Evolutionary conservation across 768 basidiomycete species (phyloP).

Genomic region (Trametes cingulata): DNA sequence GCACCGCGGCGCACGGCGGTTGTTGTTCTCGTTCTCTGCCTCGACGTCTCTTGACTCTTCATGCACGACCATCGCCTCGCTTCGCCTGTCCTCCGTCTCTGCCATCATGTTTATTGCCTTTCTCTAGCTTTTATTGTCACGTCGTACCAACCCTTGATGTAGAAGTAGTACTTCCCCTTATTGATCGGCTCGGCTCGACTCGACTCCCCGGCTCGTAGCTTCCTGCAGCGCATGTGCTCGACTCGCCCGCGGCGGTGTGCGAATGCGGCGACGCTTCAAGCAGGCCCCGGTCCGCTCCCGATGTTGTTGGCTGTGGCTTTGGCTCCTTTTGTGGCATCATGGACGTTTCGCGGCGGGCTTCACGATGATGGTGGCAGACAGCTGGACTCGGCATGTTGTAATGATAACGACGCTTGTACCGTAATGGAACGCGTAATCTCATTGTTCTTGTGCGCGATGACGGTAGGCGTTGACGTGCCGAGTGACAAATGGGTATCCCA

Average conservation of each 20-base stretch:
- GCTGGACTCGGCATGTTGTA: constrained; percentile 20
- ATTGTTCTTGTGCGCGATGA: constrained; percentile 8
- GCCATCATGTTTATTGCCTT: constrained; percentile 7
- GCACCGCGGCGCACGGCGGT: background rate
- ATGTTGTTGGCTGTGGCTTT: background rate
- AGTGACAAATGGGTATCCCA: too few species aligned
- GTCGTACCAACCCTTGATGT: constrained; percentile 15
- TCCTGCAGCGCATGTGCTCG: background rate
- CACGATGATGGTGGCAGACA: background rate
- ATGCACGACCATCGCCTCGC: background rate
- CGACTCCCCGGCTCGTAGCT: too few species aligned
- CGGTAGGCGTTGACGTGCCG: background rate
- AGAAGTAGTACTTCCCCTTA: constrained; percentile 22
- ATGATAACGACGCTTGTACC: constrained; percentile 23
- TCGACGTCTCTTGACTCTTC: constrained; percentile 1
- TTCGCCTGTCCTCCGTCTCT: background rate
- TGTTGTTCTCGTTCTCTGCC: background rate
- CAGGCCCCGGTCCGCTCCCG: too few species aligned
- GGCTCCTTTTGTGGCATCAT: background rate
- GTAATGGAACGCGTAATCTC: constrained; percentile 18
- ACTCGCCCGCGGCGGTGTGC: background rate
- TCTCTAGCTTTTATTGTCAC: constrained; percentile 6
- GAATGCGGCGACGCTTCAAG: background rate
- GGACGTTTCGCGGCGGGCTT: constrained; percentile 11
- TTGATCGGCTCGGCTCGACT: constrained; percentile 14